phyloP scores from a whole-genome alignment of 2,329 filamentous ascomycete genomes.

The Aureobasidium sp. region DNA sequence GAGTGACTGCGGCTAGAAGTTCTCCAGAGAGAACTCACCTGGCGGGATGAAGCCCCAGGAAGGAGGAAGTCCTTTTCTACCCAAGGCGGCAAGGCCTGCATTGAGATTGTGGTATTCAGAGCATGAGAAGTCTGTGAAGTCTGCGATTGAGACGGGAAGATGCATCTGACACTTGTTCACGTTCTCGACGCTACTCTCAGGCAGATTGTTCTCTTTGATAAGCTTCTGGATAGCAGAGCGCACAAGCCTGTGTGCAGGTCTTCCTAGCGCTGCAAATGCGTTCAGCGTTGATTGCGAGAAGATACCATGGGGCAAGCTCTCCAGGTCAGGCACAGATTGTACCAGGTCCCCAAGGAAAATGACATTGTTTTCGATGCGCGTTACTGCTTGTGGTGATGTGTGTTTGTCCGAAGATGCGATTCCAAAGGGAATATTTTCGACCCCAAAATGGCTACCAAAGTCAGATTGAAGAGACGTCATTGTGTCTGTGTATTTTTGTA shows the following conservation, averaged over 20 bases:
- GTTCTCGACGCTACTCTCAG: slow-evolving; percentile 26
- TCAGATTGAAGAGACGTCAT: slow-evolving; percentile 7
- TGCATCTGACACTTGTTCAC: slow-evolving; percentile 43
- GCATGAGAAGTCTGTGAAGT: slow-evolving; percentile 54
- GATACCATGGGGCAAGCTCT: slow-evolving; percentile 21
- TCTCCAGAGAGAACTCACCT: slow-evolving; percentile 31
- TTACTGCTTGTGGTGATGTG: slow-evolving; percentile 40
- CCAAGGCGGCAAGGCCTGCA: slow-evolving; percentile 38
- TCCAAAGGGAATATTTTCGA: slow-evolving; percentile 49
- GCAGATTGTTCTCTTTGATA: slow-evolving; percentile 25
- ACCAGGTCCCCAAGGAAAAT: slow-evolving; percentile 40
- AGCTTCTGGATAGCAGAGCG: slow-evolving; percentile 36
- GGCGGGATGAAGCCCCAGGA: slow-evolving; percentile 33
- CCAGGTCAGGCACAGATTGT: slow-evolving; percentile 8
- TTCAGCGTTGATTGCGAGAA: slow-evolving; percentile 40
- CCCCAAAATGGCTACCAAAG: slow-evolving; percentile 39
- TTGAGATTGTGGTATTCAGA: slow-evolving; percentile 49
- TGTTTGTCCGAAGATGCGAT: slow-evolving; percentile 40
- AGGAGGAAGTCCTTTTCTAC: slow-evolving; percentile 36
- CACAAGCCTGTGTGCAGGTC: slow-evolving; percentile 30
- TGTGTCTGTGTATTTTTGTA: slow-evolving; percentile 6
- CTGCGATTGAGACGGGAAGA: slow-evolving; percentile 49
- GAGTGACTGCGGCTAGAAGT: background rate
- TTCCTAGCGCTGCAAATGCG: slow-evolving; percentile 42
- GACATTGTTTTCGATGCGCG: slow-evolving; percentile 45